Evolutionary conservation across 106 monocot species (phyloP), one percentile per base, ranked within the genome.

Genomic region (Amphibolis antarctica): DNA sequence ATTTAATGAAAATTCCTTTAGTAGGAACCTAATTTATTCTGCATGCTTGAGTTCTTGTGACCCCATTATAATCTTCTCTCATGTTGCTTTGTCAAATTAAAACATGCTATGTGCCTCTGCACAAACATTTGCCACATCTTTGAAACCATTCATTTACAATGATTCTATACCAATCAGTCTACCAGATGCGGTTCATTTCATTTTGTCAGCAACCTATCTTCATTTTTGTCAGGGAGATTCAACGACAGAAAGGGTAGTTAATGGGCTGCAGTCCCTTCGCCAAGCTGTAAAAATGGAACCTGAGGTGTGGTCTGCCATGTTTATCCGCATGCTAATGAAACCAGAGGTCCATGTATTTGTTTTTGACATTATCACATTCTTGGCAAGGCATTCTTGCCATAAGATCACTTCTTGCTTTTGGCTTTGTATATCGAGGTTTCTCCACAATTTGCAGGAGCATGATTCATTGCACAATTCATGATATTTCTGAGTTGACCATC

Each of bases 221-320:
- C 28, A 13, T 14, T 66, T 70, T 60, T 28, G 22, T 30, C 84
- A 90, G 90, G 70, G 75, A 71, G 70, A 73, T 70, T 69, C 56
- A 24, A n/a, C 77, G 69, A 62, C 75, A 15, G 51, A 7, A 44
- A 90, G 90, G 69, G 25, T 87, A 42, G 49, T 42, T 20, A 78
- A 71, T 17, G 90, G 82, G 0, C 55, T 98, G 44, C 49, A 29
- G 24, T 87, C 84, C 17, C 64, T 90, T 17, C 27, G 60, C 12
- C 71, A 46, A 42, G 86, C 90, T 56, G 43, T 98, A 19, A 77
- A 68, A 27, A 65, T 81, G 71, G 80, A 82, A 3, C 96, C 87
- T 0, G 84, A 87, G 36, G 74, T 79, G 5, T 98, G 96, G 96
- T 67, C 66, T 14, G 84, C 79, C 5, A 86, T 98, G 87, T 51